These are phyloP conservation scores for Populus nigra DNA, from an alignment of 345 rosid genomes.

Conservation along the genomic window DNA sequence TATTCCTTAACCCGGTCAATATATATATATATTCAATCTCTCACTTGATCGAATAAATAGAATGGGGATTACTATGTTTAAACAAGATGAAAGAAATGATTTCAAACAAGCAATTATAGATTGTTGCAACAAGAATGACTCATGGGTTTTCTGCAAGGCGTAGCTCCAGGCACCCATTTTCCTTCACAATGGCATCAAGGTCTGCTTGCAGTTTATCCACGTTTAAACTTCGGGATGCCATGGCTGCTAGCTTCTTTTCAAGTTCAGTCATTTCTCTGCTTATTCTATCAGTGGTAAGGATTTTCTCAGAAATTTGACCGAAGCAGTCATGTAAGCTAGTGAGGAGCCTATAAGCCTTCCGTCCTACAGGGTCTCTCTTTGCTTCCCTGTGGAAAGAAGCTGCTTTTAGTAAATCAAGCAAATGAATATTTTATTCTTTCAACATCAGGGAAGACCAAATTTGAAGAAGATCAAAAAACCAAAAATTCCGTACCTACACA, in stretches of 20 bases:
- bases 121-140: not conserved
- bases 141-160: slow-evolving; percentile 9
- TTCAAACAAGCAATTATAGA: not conserved
- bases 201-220: slow-evolving; percentile 58
- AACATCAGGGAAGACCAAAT: not conserved
- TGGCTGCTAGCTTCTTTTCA: slow-evolving; percentile 67
- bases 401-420: slow-evolving; percentile 18
- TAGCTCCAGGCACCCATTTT: slow-evolving; percentile 53
- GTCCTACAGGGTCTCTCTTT: slow-evolving; percentile 58
- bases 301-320: slow-evolving; percentile 67
- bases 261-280: slow-evolving; percentile 62
- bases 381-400: slow-evolving; percentile 54
- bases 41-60: not conserved
- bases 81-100: not conserved
- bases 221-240: slow-evolving; percentile 52
- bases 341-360: slow-evolving; percentile 69
- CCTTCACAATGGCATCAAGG: slow-evolving; percentile 51
- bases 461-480: not conserved
- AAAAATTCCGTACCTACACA: slow-evolving; percentile 49
- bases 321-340: slow-evolving; percentile 69
- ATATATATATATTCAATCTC: not conserved
- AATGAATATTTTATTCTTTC: not conserved
- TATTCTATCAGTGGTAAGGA: slow-evolving; percentile 55
- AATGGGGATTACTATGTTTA: not conserved
- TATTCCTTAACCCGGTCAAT: not conserved